Conservation (phyloP, 306 rosid species). For the Vigna trinervia region DNA sequence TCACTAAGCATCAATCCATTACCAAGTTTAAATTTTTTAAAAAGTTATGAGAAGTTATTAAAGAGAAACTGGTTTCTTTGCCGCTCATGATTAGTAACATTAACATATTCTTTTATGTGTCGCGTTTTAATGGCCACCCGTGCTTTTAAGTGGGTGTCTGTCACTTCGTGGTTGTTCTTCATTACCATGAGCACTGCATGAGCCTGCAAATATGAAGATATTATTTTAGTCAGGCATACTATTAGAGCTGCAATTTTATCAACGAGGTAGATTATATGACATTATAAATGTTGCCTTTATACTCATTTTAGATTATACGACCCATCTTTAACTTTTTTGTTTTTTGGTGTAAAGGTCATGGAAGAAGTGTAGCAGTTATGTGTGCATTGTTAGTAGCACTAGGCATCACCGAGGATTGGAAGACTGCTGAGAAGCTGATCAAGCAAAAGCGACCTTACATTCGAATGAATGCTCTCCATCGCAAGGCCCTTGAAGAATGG, state of each 20-base stretch:
- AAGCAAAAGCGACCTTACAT: conserved; percentile 75
- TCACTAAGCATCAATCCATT: not conserved
- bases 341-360: conserved; percentile 67
- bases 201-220: conserved; percentile 2
- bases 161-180: conserved; percentile 15
- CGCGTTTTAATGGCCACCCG: not conserved
- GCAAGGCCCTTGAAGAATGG: conserved; percentile 86
- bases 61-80: conserved; percentile 6
- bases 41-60: not conserved
- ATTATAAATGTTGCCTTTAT: not conserved
- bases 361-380: conserved; percentile 94
- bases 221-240: not conserved
- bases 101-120: conserved; percentile 30
- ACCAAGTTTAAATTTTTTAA: conserved; percentile 15
- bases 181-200: conserved; percentile 1
- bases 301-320: not conserved
- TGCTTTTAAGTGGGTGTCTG: conserved; percentile 2
- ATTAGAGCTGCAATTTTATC: conserved; percentile 19
- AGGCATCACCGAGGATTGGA: conserved; percentile 88
- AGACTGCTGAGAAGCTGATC: conserved; percentile 79
- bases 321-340: not conserved
- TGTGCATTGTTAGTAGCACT: conserved; percentile 89
- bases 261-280: conserved; percentile 10
- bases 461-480: conserved; percentile 80
- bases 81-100: conserved; percentile 1